phyloP scores from a whole-genome alignment of 1,139 yeast species.

The Waltiozyma sp. region DNA sequence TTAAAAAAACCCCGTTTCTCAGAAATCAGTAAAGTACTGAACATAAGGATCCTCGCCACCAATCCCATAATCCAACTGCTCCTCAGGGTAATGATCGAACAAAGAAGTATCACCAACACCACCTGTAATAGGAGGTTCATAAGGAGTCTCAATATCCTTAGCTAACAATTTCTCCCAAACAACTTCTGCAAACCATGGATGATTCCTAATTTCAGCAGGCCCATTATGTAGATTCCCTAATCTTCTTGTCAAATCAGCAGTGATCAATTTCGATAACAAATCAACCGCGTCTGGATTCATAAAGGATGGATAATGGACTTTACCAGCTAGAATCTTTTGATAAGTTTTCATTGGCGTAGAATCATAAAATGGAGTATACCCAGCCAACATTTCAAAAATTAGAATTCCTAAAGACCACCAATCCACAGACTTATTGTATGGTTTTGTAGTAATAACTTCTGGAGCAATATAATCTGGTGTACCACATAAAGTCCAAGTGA shows the following conservation, averaged over 20 bases:
- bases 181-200: conserved; percentile 92
- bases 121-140: conserved; percentile 93
- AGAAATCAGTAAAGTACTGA: conserved; percentile 70
- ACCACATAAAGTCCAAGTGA: conserved; percentile 93
- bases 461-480: conserved; percentile 99
- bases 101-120: conserved; percentile 94
- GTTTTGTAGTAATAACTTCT: conserved; percentile 92
- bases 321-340: conserved; percentile 84
- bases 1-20: conserved; percentile 12
- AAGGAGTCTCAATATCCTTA: conserved; percentile 93
- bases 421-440: conserved; percentile 93
- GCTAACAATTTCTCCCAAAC: conserved; percentile 88
- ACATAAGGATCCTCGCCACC: conserved; percentile 78
- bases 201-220: conserved; percentile 78
- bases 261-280: conserved; percentile 67
- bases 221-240: conserved; percentile 90
- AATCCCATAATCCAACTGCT: conserved; percentile 78
- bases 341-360: conserved; percentile 96
- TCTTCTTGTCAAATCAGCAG: conserved; percentile 82
- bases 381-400: conserved; percentile 94
- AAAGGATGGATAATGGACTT: conserved; percentile 78
- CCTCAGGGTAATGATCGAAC: conserved; percentile 94
- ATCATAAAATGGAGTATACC: conserved; percentile 95
- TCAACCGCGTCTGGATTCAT: conserved; percentile 87
- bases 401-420: conserved; percentile 98